Base-by-base conservation (phyloP, 768 basidiomycete species). In the Saitozyma sp. region DNA sequence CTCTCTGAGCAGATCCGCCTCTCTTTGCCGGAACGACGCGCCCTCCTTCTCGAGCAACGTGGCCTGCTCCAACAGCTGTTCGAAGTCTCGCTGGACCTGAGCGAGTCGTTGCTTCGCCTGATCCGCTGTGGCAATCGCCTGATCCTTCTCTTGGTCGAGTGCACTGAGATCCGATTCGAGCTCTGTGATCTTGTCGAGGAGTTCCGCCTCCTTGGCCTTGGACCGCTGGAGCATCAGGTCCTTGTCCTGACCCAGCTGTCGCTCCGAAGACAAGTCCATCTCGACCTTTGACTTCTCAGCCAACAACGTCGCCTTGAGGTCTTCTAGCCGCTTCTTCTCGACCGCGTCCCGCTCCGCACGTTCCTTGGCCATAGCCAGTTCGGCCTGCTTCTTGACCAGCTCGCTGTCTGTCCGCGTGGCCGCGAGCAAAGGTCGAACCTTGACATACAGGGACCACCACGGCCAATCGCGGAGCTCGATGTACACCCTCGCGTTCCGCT, bases 381-480 rank as follows among this genome's bases (percentile, higher is more conserved):
- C 96, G 1, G 87, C 75, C 78, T 95, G 95, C 78, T 86, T 85
- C 14, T 89, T 85, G 20, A 70, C 66, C 6, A 98, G 84, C 75
- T 95, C 95, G 46, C 94, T 92, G 73, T 98, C 95, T 65, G 87
- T 89, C 16, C 92, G 84, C 1, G 95, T 95, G 0, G 94, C 94
- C 19, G 91, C 91, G 39, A 99, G 84, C 13, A 98, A 79, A 0
- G 96, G 96, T 41, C 94, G 89, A 17, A 99, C 92, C 83, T 95
- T 95, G 2, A 92, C 92, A 76, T 94, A 99, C 9, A 98, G 83
- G 65, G 93, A 90, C 96, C 96, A 99, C 96, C 96, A 98, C 1
- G 95, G 93, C 96, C 96, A 98, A 56, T 95, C 91, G 51, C 87
- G 84, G 38, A 99, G 83, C 59, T 91, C 88, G 8, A 88, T 87